Evolutionary conservation across 768 basidiomycete genomes (phyloP).

Genomic region (Mycena metata): DNA sequence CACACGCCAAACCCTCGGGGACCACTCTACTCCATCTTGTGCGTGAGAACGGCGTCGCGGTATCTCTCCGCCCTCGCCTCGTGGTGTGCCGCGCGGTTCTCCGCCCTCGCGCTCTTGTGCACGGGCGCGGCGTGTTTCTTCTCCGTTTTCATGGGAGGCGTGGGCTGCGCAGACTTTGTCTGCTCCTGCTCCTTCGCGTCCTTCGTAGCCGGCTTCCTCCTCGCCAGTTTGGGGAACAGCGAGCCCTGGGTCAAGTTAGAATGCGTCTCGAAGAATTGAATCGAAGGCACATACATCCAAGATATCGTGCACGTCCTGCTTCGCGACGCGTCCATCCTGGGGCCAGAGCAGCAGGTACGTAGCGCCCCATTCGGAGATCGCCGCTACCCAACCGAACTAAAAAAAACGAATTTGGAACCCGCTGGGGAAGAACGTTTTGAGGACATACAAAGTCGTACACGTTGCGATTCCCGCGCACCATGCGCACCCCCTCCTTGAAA

Average conservation of each 20-base stretch:
- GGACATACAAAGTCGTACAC: conserved; percentile 52
- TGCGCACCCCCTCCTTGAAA: conserved; percentile 54
- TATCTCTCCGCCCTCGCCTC: too few species aligned
- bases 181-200: neutral
- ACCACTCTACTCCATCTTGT: too few species aligned
- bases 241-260: conserved; percentile 10
- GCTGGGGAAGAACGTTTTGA: neutral
- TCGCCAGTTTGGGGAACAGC: conserved; percentile 28
- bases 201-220: conserved; percentile 5
- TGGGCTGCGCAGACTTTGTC: neutral
- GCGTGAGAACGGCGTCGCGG: too few species aligned
- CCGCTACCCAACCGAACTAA: conserved; percentile 59
- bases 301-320: conserved; percentile 55
- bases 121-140: too few species aligned
- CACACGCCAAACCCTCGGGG: too few species aligned
- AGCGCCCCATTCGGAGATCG: conserved; percentile 57
- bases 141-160: too few species aligned
- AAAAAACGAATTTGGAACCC: neutral
- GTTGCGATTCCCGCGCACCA: conserved; percentile 58
- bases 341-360: conserved; percentile 57
- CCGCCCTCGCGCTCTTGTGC: too few species aligned
- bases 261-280: neutral
- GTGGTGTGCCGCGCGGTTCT: too few species aligned
- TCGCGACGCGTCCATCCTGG: conserved; percentile 51
- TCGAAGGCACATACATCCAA: conserved; percentile 50